Evolutionary conservation across 495 filamentous ascomycete species (phyloP).

Genomic region (Penicillium salamii): DNA sequence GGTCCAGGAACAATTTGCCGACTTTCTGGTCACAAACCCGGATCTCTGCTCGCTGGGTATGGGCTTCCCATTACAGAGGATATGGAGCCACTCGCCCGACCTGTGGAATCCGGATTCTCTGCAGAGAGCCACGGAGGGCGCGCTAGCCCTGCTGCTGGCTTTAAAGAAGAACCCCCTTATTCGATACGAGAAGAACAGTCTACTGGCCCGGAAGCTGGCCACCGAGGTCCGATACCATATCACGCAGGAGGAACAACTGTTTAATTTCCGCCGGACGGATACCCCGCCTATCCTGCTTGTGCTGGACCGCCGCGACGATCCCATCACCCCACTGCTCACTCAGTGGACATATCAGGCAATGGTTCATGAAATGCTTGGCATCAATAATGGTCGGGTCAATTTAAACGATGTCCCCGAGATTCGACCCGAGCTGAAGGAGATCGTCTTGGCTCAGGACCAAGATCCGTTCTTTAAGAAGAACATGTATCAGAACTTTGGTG

Average conservation of each 20-base stretch:
- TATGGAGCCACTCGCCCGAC: slow-evolving; percentile 76
- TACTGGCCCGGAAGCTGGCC: slow-evolving; percentile 87
- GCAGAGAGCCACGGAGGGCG: slow-evolving; percentile 77
- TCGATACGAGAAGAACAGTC: slow-evolving; percentile 88
- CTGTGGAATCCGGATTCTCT: slow-evolving; percentile 86
- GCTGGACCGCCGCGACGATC: slow-evolving; percentile 89
- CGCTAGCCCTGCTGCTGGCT: slow-evolving; percentile 77
- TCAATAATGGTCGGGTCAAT: slow-evolving; percentile 88
- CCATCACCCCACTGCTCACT: slow-evolving; percentile 89
- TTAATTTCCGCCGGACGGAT: slow-evolving; percentile 94
- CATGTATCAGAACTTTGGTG: slow-evolving; percentile 98
- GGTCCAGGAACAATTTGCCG: slow-evolving; percentile 93
- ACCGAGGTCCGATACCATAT: slow-evolving; percentile 89
- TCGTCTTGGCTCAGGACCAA: slow-evolving; percentile 94
- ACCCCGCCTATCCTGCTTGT: slow-evolving; percentile 91
- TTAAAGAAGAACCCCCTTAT: slow-evolving; percentile 96
- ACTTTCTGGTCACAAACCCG: slow-evolving; percentile 92
- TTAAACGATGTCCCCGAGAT: slow-evolving; percentile 85
- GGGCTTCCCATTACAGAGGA: slow-evolving; percentile 66
- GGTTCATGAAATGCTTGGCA: slow-evolving; percentile 94
- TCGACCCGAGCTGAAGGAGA: slow-evolving; percentile 87
- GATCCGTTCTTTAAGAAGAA: slow-evolving; percentile 99
- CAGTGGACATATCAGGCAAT: slow-evolving; percentile 99
- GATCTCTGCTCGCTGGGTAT: slow-evolving; percentile 85
- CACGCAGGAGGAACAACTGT: slow-evolving; percentile 93